Evolutionary conservation across 2,329 filamentous ascomycete genomes (phyloP).

Genomic region (Salinomyces thailandicus): DNA sequence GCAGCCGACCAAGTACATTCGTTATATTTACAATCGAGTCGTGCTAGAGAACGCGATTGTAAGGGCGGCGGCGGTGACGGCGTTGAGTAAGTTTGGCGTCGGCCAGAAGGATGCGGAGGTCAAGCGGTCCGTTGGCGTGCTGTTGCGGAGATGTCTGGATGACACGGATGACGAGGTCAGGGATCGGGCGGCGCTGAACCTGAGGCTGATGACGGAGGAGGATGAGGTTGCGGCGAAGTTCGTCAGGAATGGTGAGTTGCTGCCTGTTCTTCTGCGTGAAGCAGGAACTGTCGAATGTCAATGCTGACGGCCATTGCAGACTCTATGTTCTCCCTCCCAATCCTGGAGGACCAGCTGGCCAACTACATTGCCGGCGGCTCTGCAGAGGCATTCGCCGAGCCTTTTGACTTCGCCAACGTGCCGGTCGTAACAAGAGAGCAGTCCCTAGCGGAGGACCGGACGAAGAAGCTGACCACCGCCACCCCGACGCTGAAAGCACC

Average conservation of each 20-base stretch:
- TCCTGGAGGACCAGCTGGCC: slow-evolving; percentile 93
- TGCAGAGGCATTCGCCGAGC: slow-evolving; percentile 68
- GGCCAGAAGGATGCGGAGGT: slow-evolving; percentile 94
- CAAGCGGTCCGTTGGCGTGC: slow-evolving; percentile 86
- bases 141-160: slow-evolving; percentile 86
- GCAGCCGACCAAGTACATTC: slow-evolving; percentile 95
- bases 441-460: slow-evolving; percentile 88
- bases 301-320: slow-evolving; percentile 42
- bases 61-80: slow-evolving; percentile 86
- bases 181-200: slow-evolving; percentile 85
- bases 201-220: slow-evolving; percentile 75
- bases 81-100: slow-evolving; percentile 92
- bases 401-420: slow-evolving; percentile 85
- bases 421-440: slow-evolving; percentile 92
- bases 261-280: background rate
- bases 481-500: slow-evolving; percentile 91
- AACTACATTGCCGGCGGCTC: slow-evolving; percentile 94
- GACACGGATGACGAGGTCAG: slow-evolving; percentile 97
- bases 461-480: slow-evolving; percentile 89
- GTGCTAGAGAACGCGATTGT: slow-evolving; percentile 96
- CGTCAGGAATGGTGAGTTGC: slow-evolving; percentile 69
- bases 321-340: slow-evolving; percentile 87
- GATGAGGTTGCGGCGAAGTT: slow-evolving; percentile 78
- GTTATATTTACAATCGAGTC: slow-evolving; percentile 98
- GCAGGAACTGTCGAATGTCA: background rate